Percentiles rank a stretch among this genome's conserved stretches.
Conservation (phyloP, 306 rosid genomes). For the Hylodesmum podocarpum region DNA sequence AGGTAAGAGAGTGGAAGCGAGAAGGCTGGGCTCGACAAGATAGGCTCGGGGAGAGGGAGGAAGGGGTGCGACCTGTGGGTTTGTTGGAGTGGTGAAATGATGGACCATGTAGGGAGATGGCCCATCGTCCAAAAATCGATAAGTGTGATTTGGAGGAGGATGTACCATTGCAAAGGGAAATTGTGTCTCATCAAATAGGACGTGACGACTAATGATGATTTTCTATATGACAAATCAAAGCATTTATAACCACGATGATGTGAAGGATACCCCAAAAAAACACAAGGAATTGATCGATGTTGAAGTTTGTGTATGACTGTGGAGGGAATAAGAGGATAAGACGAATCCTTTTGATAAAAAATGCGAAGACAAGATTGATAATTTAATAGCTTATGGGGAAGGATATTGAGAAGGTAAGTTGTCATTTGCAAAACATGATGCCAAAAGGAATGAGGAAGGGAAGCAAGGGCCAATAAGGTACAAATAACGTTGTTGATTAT, state of each 20-base stretch:
- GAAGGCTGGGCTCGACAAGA: no score
- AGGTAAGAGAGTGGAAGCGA: no score
- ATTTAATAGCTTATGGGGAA: no score
- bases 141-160: background rate
- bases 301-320: background rate
- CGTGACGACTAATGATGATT: background rate
- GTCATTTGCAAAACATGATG: no score
- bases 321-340: background rate
- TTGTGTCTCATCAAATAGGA: background rate
- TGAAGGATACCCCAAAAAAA: background rate
- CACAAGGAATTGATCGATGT: background rate
- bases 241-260: background rate
- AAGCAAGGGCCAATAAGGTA: no score
- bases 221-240: background rate
- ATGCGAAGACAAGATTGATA: no score
- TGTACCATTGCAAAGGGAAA: background rate
- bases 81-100: background rate
- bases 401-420: no score
- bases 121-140: background rate
- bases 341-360: no score
- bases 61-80: background rate
- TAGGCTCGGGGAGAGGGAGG: no score
- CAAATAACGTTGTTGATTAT: no score
- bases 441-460: no score
- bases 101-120: background rate